These are phyloP conservation scores for Rhizoclosmatium globosum DNA, from an alignment of 192 early-diverging fungal species.

Conservation along the genomic window DNA sequence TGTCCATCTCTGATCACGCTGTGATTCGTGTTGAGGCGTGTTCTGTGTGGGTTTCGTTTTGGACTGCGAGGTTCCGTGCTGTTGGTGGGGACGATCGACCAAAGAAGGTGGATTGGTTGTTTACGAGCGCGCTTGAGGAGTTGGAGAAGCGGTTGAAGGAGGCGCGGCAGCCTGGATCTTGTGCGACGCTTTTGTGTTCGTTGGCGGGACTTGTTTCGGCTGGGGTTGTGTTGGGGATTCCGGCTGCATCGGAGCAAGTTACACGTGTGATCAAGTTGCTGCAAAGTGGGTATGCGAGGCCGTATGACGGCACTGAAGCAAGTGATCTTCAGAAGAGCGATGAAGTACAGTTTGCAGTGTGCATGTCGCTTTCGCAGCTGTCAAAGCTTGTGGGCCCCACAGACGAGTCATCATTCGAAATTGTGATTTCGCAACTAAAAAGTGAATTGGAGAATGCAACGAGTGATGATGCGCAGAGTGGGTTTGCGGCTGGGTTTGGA, in stretches of 20 bases:
- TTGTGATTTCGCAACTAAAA: not conserved
- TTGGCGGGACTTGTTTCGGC: slow-evolving; percentile 15
- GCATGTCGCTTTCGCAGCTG: not conserved
- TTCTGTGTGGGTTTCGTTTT: slow-evolving; percentile 7
- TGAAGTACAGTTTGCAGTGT: slow-evolving; percentile 32
- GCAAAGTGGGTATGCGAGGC: not conserved
- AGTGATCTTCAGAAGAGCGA: slow-evolving; percentile 25
- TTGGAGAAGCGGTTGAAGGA: slow-evolving; percentile 19
- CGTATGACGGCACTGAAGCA: not conserved
- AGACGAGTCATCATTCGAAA: slow-evolving; percentile 23
- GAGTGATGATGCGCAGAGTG: slow-evolving; percentile 1
- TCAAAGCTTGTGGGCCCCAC: slow-evolving; percentile 17
- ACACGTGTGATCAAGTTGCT: not conserved
- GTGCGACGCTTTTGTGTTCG: slow-evolving; percentile 4
- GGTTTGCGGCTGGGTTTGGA: slow-evolving; percentile 22
- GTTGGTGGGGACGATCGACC: not conserved
- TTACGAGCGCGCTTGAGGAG: not conserved
- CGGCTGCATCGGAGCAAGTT: not conserved
- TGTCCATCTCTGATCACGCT: slow-evolving; percentile 15
- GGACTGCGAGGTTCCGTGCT: slow-evolving; percentile 3
- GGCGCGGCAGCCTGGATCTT: slow-evolving; percentile 9
- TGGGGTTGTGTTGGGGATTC: not conserved
- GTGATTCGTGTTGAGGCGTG: not conserved
- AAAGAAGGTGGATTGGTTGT: slow-evolving; percentile 18
- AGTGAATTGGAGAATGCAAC: not conserved